Conservation (phyloP, 2,329 filamentous ascomycete species). For the Magnaporthales sp. region DNA sequence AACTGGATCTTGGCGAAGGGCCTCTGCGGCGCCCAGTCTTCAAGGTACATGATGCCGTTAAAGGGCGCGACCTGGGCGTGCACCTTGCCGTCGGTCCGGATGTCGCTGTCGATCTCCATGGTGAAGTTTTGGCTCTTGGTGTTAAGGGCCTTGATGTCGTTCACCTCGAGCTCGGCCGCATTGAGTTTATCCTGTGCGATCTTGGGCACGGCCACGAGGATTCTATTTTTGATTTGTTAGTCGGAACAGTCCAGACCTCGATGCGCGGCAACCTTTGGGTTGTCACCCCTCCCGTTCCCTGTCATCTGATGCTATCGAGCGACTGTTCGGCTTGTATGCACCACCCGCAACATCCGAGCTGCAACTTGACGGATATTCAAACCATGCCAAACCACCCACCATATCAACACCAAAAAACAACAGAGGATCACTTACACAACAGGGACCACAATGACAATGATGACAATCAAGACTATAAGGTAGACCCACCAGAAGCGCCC, state of each 20-base stretch:
- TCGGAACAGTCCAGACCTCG: background rate
- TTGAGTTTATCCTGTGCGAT: constrained; percentile 50
- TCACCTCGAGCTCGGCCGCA: constrained; percentile 40
- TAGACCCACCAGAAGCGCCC: constrained; percentile 54
- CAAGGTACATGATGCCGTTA: constrained; percentile 44
- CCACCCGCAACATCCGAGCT: background rate
- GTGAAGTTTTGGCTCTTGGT: constrained; percentile 34
- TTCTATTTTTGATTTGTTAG: constrained; percentile 23
- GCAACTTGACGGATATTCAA: no score
- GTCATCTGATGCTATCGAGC: background rate
- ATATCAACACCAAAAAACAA: background rate
- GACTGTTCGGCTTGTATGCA: background rate
- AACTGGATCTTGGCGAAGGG: constrained; percentile 44
- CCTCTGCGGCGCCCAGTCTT: constrained; percentile 34
- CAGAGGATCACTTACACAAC: constrained; percentile 43
- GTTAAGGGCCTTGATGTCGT: constrained; percentile 40
- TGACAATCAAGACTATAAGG: constrained; percentile 38
- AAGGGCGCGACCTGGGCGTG: constrained; percentile 43
- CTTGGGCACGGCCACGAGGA: constrained; percentile 47
- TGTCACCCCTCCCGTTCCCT: background rate
- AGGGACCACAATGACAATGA: constrained; percentile 46
- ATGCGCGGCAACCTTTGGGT: background rate
- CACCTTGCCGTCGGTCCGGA: constrained; percentile 40
- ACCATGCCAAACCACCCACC: no score
- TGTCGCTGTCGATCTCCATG: constrained; percentile 48